Percentiles rank a stretch among this genome's conserved stretches.
Conservation (phyloP, 805 yeast species). For the Metahyphopichia silvanorum region DNA sequence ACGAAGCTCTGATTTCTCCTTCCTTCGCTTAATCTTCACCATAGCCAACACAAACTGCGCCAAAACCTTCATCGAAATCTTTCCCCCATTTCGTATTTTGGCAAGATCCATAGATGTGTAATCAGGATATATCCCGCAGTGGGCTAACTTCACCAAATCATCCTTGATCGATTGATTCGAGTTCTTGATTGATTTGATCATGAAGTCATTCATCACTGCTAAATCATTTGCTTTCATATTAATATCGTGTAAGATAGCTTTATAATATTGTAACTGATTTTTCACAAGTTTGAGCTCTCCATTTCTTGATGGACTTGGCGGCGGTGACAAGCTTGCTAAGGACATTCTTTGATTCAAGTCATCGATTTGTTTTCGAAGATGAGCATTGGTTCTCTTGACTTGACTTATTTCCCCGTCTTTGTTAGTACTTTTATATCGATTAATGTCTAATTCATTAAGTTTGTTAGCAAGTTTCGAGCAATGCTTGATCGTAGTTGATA, state of each 20-base stretch:
- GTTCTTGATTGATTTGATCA: conserved; percentile 24
- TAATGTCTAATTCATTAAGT: conserved; percentile 20
- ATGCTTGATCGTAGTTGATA: conserved; percentile 24
- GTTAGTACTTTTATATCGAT: conserved; percentile 26
- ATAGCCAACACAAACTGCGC: conserved; percentile 37
- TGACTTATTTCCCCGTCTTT: conserved; percentile 14
- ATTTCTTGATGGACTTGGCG: conserved; percentile 17
- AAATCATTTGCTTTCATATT: conserved; percentile 32
- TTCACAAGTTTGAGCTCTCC: conserved; percentile 20
- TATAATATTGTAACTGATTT: conserved; percentile 43
- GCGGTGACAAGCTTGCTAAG: conserved; percentile 19
- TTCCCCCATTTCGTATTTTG: conserved; percentile 11
- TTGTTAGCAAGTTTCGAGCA: conserved; percentile 28
- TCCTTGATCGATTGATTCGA: conserved; percentile 21
- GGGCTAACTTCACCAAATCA: conserved; percentile 26
- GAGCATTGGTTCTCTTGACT: conserved; percentile 14
- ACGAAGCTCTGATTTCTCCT: conserved; percentile 24
- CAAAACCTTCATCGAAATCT: conserved; percentile 26
- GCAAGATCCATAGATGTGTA: conserved; percentile 12
- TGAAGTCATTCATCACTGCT: conserved; percentile 30
- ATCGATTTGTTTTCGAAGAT: conserved; percentile 27
- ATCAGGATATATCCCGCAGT: conserved; percentile 34
- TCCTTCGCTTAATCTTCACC: conserved; percentile 30
- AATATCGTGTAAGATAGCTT: conserved; percentile 46
- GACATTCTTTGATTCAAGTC: conserved; percentile 19